Conservation (phyloP, 495 filamentous ascomycete species). For the Penicillium waksmanii region DNA sequence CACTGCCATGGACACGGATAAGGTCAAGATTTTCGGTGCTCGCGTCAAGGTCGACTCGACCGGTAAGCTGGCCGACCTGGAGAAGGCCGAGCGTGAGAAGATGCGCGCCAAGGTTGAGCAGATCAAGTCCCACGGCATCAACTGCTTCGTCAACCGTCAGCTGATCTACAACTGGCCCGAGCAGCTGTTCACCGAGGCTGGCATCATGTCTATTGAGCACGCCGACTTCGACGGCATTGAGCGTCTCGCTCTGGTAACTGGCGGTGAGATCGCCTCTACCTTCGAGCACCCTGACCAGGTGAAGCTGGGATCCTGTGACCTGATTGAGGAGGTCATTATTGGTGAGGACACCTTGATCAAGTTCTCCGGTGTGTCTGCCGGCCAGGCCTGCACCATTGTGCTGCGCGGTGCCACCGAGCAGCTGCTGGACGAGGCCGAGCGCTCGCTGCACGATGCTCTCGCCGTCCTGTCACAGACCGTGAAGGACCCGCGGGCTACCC, state of each 20-base stretch:
- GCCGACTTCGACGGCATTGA: constrained; percentile 99
- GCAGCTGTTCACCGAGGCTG: constrained; percentile 96
- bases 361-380: constrained; percentile 94
- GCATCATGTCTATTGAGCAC: constrained; percentile 98
- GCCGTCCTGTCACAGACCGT: constrained; percentile 97
- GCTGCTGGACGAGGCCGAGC: constrained; percentile 93
- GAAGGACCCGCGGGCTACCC: constrained; percentile 88
- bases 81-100: constrained; percentile 97
- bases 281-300: constrained; percentile 98
- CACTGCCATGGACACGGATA: constrained; percentile 99
- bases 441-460: constrained; percentile 92
- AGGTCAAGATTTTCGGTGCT: constrained; percentile 99
- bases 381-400: constrained; percentile 94
- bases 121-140: constrained; percentile 98
- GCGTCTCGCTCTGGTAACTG: constrained; percentile 90
- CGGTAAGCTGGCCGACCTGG: constrained; percentile 92
- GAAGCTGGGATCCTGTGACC: constrained; percentile 91
- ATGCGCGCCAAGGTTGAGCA: constrained; percentile 99
- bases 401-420: constrained; percentile 96
- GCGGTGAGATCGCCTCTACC: constrained; percentile 94
- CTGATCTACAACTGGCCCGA: constrained; percentile 99
- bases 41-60: constrained; percentile 92
- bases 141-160: constrained; percentile 99
- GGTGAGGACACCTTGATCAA: constrained; percentile 96
- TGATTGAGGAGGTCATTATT: constrained; percentile 97